Evolutionary conservation across 768 basidiomycete genomes (phyloP).

Genomic region (Boletus reticulatus): DNA sequence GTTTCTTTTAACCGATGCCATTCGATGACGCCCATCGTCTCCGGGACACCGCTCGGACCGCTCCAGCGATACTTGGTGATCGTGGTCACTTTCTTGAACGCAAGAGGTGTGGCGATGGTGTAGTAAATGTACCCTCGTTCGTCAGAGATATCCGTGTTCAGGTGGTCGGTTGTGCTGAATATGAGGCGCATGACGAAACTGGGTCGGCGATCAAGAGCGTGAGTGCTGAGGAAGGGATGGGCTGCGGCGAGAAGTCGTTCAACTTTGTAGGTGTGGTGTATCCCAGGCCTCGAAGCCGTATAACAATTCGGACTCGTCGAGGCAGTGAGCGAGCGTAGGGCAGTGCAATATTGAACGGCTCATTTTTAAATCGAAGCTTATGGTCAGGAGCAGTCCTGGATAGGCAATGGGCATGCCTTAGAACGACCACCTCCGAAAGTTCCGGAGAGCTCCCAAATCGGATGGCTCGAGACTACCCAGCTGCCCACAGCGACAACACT

Average conservation of each 20-base stretch:
- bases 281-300: neutral
- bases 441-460: too few relatives aligned
- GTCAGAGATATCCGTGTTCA: constrained; percentile 23
- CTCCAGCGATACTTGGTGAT: constrained; percentile 24
- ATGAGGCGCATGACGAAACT: constrained; percentile 18
- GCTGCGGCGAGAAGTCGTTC: neutral
- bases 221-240: neutral
- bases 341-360: neutral
- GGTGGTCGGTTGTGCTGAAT: constrained; percentile 18
- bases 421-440: too few relatives aligned
- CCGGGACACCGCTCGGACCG: constrained; percentile 9
- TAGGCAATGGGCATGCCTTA: too few relatives aligned
- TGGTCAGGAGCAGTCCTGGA: too few relatives aligned
- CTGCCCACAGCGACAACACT: too few relatives aligned
- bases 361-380: too few relatives aligned
- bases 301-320: neutral
- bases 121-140: constrained; percentile 19
- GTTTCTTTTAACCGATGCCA: constrained; percentile 20
- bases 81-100: constrained; percentile 19
- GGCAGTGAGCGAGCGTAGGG: neutral
- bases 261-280: neutral
- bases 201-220: neutral
- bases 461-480: too few relatives aligned
- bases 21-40: constrained; percentile 25
- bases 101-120: constrained; percentile 15